Evolutionary conservation across 179 eudicot genomes (phyloP).

Genomic region (Dionaea muscipula): DNA sequence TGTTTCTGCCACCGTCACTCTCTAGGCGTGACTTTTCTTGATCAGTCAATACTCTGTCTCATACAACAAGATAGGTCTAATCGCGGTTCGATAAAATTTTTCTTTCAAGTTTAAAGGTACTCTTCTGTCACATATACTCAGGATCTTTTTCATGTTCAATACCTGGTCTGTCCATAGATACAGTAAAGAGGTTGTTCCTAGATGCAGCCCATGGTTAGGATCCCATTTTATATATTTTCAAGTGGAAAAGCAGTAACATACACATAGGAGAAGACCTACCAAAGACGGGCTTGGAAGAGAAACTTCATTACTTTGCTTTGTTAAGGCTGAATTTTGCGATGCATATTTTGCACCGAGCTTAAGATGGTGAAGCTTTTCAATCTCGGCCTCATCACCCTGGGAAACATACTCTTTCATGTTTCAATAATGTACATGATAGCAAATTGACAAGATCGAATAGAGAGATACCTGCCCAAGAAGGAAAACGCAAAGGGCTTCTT

Average conservation of each 20-base stretch:
- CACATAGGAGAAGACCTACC: conserved; percentile 30
- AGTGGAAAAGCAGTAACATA: not conserved
- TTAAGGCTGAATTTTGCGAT: conserved; percentile 39
- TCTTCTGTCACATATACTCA: too few relatives aligned
- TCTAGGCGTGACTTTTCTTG: too few relatives aligned
- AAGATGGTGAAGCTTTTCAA: conserved; percentile 58
- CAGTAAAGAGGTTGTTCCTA: not conserved
- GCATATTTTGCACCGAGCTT: conserved; percentile 32
- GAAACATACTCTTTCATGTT: conserved; percentile 4
- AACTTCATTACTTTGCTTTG: conserved; percentile 38
- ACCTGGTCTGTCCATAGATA: too few relatives aligned
- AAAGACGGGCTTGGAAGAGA: conserved; percentile 38
- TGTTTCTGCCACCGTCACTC: too few relatives aligned
- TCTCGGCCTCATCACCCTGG: conserved; percentile 77
- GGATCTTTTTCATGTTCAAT: too few relatives aligned
- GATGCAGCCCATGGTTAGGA: not conserved
- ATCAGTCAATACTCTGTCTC: too few relatives aligned
- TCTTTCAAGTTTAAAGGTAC: too few relatives aligned
- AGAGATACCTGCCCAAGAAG: conserved; percentile 83
- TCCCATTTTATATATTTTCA: not conserved
- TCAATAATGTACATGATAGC: not conserved
- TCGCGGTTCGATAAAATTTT: too few relatives aligned
- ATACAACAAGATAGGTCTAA: too few relatives aligned
- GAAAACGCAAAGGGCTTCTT: conserved; percentile 76
- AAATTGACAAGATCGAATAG: conserved; percentile 3